phyloP scores from a whole-genome alignment of 257 asterid genomes.

The Fraxinus anomala region DNA sequence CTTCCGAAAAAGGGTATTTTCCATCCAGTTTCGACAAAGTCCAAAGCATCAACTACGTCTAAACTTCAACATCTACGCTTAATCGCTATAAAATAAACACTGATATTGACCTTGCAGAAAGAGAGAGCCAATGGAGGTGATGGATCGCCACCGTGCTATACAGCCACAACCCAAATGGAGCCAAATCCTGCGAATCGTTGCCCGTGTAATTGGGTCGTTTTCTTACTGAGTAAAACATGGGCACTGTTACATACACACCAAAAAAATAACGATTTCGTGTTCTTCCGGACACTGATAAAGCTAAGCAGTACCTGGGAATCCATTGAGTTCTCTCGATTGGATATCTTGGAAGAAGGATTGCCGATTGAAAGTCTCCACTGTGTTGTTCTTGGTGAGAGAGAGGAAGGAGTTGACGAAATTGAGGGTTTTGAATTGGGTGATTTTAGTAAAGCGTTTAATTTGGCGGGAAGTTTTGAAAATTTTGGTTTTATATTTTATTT shows the following conservation, averaged over 20 bases:
- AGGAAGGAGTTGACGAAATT: neutral
- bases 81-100: neutral
- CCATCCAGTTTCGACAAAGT: neutral
- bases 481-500: neutral
- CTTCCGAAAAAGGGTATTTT: neutral
- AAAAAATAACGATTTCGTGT: neutral
- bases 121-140: slow-evolving; percentile 87
- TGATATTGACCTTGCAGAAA: slow-evolving; percentile 65
- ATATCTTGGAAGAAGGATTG: slow-evolving; percentile 72
- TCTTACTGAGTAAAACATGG: slow-evolving; percentile 39
- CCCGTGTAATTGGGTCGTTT: slow-evolving; percentile 52
- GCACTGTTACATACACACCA: neutral
- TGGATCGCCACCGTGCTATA: slow-evolving; percentile 58
- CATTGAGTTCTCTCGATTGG: slow-evolving; percentile 71
- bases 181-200: slow-evolving; percentile 36
- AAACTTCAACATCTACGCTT: neutral
- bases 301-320: slow-evolving; percentile 62
- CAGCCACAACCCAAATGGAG: slow-evolving; percentile 60
- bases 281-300: neutral
- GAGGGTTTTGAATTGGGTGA: neutral
- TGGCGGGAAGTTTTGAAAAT: slow-evolving; percentile 43
- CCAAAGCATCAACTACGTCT: neutral
- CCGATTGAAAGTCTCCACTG: slow-evolving; percentile 46
- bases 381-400: slow-evolving; percentile 1
- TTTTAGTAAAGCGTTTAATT: slow-evolving; percentile 22